These are phyloP conservation scores for Petasospora fabianii DNA, from an alignment of 1,139 yeast genomes.

Conservation along the genomic window DNA sequence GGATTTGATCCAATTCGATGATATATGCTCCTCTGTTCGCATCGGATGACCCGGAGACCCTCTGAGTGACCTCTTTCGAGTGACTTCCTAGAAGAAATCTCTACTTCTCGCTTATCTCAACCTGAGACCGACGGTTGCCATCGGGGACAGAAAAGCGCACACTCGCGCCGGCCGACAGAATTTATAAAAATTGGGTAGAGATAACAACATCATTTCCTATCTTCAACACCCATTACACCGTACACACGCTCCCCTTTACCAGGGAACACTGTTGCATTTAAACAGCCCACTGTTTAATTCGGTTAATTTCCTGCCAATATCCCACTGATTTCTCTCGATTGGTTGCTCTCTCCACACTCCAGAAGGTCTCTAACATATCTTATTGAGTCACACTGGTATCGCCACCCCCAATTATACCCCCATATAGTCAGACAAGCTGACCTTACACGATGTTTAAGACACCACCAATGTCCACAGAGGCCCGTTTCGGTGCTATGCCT, in stretches of 20 bases:
- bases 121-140: background rate
- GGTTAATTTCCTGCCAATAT: no score
- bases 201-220: background rate
- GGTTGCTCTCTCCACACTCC: no score
- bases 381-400: background rate
- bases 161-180: no score
- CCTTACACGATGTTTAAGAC: conserved; percentile 3
- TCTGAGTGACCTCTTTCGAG: background rate
- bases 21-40: no score
- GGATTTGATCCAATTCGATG: no score
- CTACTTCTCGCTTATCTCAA: no score
- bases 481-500: background rate
- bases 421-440: background rate
- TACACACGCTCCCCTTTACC: no score
- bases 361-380: background rate
- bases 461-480: background rate
- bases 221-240: background rate
- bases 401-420: background rate
- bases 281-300: no score
- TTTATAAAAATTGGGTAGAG: no score
- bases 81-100: background rate
- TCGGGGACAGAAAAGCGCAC: background rate
- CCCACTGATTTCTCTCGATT: background rate
- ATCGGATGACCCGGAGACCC: background rate
- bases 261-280: no score